Evolutionary conservation across 176 grass and related monocot species (phyloP).

Genomic region (Phoenix dactylifera): DNA sequence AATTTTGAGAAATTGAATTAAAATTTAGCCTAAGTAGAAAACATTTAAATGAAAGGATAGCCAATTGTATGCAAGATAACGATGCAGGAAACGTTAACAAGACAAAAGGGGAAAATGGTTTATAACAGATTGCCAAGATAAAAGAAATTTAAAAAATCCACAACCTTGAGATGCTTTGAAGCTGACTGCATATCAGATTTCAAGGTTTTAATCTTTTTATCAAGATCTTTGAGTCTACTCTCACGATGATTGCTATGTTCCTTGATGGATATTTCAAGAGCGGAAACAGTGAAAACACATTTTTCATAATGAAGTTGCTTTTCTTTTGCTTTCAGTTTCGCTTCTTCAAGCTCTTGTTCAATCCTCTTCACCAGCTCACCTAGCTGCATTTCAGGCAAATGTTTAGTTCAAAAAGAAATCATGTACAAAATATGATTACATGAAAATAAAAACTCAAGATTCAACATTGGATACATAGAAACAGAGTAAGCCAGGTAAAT

Average conservation of each 20-base stretch:
- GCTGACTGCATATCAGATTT: constrained; percentile 86
- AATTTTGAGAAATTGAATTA: too few relatives aligned
- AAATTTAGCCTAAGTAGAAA: too few relatives aligned
- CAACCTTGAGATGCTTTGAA: constrained; percentile 83
- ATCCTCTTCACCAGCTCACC: constrained; percentile 81
- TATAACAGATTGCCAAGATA: constrained; percentile 1
- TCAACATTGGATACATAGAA: constrained; percentile 8
- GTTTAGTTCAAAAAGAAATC: not conserved
- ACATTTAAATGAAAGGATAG: too few relatives aligned
- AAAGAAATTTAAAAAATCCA: constrained; percentile 12
- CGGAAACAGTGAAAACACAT: constrained; percentile 52
- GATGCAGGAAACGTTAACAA: too few relatives aligned
- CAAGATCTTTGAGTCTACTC: constrained; percentile 73
- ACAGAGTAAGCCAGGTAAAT: constrained; percentile 9
- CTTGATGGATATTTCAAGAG: constrained; percentile 63
- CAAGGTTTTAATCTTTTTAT: constrained; percentile 69
- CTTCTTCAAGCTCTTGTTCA: constrained; percentile 69
- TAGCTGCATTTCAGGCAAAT: constrained; percentile 28
- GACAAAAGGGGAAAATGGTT: too few relatives aligned
- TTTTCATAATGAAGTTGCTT: constrained; percentile 55
- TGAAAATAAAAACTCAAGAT: constrained; percentile 13
- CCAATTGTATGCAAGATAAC: too few relatives aligned
- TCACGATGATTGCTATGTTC: constrained; percentile 77
- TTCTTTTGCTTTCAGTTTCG: constrained; percentile 49
- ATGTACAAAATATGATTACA: not conserved